Evolutionary conservation across 1,284 basidiomycete genomes (phyloP).

Genomic region (Ceratobasidium sp.): DNA sequence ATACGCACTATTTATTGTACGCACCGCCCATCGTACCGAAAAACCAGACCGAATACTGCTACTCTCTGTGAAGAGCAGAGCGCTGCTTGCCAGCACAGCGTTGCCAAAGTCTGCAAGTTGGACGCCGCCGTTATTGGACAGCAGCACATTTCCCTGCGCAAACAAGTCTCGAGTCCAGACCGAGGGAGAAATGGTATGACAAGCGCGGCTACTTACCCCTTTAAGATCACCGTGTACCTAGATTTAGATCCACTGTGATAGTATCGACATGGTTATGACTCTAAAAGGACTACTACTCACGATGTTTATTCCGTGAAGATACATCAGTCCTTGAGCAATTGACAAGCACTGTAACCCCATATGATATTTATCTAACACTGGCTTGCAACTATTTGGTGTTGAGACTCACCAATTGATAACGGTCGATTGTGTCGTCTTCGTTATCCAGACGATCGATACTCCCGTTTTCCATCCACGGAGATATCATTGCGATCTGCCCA

Average conservation of each 20-base stretch:
- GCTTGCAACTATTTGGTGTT: too few species aligned
- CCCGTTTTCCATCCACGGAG: too few species aligned
- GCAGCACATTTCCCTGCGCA: not conserved
- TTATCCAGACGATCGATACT: not conserved
- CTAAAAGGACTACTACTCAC: not conserved
- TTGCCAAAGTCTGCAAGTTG: not conserved
- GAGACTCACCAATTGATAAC: not conserved
- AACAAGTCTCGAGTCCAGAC: not conserved
- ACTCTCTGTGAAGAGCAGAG: not conserved
- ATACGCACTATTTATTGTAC: not conserved
- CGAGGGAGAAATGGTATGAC: too few species aligned
- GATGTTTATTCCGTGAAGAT: not conserved
- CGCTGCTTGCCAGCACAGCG: not conserved
- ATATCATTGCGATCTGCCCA: too few species aligned
- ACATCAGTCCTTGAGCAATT: constrained; percentile 5
- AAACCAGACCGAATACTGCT: not conserved
- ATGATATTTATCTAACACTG: not conserved
- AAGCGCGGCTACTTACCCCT: not conserved
- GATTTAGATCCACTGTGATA: not conserved
- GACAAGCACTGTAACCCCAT: not conserved
- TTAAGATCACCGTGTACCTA: not conserved
- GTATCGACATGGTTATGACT: not conserved
- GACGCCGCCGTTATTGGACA: not conserved
- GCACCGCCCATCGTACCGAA: not conserved
- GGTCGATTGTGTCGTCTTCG: not conserved